Conservation (phyloP, 345 rosid species). For the Dipteronia dyeriana region DNA sequence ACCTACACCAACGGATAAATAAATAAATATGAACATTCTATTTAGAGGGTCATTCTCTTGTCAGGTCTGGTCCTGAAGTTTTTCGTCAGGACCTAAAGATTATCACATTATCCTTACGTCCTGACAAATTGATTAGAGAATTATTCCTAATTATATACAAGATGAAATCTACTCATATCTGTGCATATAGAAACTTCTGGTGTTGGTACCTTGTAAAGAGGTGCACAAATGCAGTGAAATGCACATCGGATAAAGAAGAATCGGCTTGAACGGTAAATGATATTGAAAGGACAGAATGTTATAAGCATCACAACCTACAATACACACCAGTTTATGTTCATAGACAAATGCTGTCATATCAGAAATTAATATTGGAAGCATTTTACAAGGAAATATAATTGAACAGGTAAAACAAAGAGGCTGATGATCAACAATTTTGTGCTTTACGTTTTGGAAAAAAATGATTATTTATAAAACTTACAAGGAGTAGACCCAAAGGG, state of each 20-base stretch:
- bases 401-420: not conserved
- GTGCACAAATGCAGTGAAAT: conserved; percentile 57
- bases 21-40: not conserved
- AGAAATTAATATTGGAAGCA: not conserved
- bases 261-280: conserved; percentile 64
- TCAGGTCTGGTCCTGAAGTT: too few species aligned
- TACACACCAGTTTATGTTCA: not conserved
- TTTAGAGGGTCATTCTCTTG: too few species aligned
- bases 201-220: conserved; percentile 67
- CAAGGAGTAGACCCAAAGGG: conserved; percentile 61
- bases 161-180: not conserved
- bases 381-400: too few species aligned
- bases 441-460: not conserved
- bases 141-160: too few species aligned
- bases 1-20: conserved; percentile 44
- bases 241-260: conserved; percentile 50
- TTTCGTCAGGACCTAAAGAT: too few species aligned
- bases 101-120: too few species aligned
- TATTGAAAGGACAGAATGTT: conserved; percentile 64
- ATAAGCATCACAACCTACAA: conserved; percentile 47
- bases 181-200: not conserved
- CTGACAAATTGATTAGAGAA: too few species aligned
- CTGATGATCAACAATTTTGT: not conserved
- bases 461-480: conserved; percentile 26
- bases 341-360: not conserved